Evolutionary conservation across 1,284 basidiomycete species (phyloP).

Genomic region (Puccinia hordei): DNA sequence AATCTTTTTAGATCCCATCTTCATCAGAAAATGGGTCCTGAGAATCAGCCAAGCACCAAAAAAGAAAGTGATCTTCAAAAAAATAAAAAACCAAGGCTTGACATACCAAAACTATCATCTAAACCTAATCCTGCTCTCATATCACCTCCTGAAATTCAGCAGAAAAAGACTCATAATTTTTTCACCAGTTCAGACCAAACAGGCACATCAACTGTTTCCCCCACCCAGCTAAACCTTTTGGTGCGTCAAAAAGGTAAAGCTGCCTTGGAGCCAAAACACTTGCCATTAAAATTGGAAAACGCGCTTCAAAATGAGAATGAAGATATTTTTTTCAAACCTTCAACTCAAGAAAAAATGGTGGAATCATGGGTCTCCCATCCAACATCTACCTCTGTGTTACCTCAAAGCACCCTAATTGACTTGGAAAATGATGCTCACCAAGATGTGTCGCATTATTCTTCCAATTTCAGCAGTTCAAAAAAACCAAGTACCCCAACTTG

Average conservation of each 20-base stretch:
- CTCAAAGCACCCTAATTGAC: too few relatives aligned
- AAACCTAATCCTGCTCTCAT: neutral
- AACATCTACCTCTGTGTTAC: too few relatives aligned
- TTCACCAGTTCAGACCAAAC: neutral
- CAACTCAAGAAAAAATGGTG: too few relatives aligned
- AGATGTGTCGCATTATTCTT: too few relatives aligned
- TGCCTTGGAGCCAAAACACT: neutral
- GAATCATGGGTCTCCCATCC: too few relatives aligned
- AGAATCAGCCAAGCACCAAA: neutral
- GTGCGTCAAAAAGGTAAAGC: neutral
- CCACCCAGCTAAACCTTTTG: neutral
- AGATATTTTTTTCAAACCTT: too few relatives aligned
- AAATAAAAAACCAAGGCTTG: neutral
- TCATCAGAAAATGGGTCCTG: neutral
- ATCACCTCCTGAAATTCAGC: neutral
- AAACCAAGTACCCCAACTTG: too few relatives aligned
- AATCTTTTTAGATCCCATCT: neutral
- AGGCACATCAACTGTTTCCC: neutral
- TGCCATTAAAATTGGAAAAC: neutral
- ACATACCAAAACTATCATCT: neutral
- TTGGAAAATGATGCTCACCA: too few relatives aligned
- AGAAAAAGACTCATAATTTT: neutral
- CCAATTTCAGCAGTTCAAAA: too few relatives aligned
- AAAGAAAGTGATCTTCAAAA: neutral
- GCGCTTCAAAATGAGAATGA: neutral